Evolutionary conservation across 2,329 filamentous ascomycete genomes (phyloP).

Genomic region (Aspergillus fumigatiaffinis): DNA sequence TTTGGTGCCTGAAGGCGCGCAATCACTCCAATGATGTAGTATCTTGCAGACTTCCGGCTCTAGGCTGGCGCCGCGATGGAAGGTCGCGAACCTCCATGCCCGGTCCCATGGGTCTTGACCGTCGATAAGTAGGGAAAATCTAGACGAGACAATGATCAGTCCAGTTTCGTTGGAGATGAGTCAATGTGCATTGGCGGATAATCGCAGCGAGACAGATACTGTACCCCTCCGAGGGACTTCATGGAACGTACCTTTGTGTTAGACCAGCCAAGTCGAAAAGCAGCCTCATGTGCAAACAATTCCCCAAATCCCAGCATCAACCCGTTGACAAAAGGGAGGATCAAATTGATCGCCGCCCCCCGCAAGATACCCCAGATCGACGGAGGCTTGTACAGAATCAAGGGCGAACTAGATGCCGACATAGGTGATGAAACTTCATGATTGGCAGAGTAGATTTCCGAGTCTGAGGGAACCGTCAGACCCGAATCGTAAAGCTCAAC

Average conservation of each 20-base stretch:
- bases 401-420: conserved; percentile 35
- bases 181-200: background rate
- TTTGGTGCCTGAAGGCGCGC: conserved; percentile 6
- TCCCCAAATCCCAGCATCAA: conserved; percentile 98
- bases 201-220: background rate
- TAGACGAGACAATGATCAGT: conserved; percentile 21
- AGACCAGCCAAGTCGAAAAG: conserved; percentile 88
- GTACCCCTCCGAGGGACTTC: background rate
- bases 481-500: conserved; percentile 42
- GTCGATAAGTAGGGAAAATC: conserved; percentile 60
- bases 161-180: background rate
- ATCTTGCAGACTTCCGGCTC: conserved; percentile 57
- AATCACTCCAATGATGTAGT: conserved; percentile 64
- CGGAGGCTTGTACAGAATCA: conserved; percentile 75
- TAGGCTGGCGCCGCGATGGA: conserved; percentile 51
- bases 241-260: conserved; percentile 72
- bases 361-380: conserved; percentile 81
- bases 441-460: conserved; percentile 45
- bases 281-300: conserved; percentile 91
- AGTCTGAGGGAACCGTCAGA: conserved; percentile 46
- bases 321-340: conserved; percentile 93
- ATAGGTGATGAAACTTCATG: conserved; percentile 34
- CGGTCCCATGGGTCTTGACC: conserved; percentile 66
- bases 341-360: conserved; percentile 89
- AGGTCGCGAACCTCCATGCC: conserved; percentile 76